These are phyloP conservation scores for Caulochytrium protostelioides DNA, from an alignment of 371 early-diverging fungal species.

Conservation along the genomic window DNA sequence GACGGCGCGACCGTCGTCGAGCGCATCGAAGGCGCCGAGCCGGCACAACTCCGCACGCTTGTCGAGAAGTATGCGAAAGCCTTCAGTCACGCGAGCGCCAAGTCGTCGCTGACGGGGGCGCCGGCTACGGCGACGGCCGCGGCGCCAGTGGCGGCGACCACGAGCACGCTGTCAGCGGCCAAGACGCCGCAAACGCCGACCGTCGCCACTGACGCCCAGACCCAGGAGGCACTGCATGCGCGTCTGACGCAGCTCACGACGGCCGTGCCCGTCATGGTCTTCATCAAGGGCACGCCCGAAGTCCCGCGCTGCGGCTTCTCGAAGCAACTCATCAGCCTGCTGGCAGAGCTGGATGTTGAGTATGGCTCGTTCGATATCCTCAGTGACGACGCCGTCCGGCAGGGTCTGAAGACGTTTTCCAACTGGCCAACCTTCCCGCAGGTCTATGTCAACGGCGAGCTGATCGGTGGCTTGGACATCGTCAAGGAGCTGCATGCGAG, in stretches of 20 bases:
- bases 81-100: slow-evolving; percentile 1
- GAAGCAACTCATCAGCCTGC: slow-evolving; percentile 22
- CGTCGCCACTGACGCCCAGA: slow-evolving; percentile 6
- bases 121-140: slow-evolving; percentile 11
- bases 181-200: not conserved
- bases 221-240: slow-evolving; percentile 31
- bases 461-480: slow-evolving; percentile 79
- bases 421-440: slow-evolving; percentile 89
- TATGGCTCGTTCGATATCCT: slow-evolving; percentile 76
- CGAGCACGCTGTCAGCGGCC: slow-evolving; percentile 1
- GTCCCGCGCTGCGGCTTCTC: slow-evolving; percentile 11
- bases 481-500: slow-evolving; percentile 67
- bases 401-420: slow-evolving; percentile 61
- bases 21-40: slow-evolving; percentile 72
- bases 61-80: slow-evolving; percentile 49
- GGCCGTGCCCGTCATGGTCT: slow-evolving; percentile 57
- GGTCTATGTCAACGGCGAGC: slow-evolving; percentile 60
- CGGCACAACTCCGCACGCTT: slow-evolving; percentile 44
- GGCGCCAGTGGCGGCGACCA: slow-evolving; percentile 9
- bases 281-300: slow-evolving; percentile 81
- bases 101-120: slow-evolving; percentile 4
- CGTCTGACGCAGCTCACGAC: slow-evolving; percentile 44
- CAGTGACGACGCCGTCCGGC: slow-evolving; percentile 63
- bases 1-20: slow-evolving; percentile 49
- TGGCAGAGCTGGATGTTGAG: slow-evolving; percentile 36